Conservation (phyloP, 306 rosid species). For the Cotoneaster glaucophyllus region DNA sequence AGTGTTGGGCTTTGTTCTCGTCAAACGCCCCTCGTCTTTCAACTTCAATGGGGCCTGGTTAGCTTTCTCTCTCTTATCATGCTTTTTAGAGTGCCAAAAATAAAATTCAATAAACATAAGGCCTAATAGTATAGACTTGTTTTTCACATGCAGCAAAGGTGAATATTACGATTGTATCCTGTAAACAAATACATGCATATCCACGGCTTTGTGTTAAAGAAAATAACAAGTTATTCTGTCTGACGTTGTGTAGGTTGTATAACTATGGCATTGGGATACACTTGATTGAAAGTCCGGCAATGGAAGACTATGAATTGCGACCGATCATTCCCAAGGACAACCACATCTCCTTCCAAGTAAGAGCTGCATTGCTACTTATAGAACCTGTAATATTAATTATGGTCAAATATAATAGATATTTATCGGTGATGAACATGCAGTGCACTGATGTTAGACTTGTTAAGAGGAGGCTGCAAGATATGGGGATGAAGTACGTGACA, state of each 20-base stretch:
- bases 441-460: slow-evolving; percentile 75
- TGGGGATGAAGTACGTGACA: slow-evolving; percentile 66
- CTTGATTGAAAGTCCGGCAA: slow-evolving; percentile 62
- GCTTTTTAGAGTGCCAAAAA: not conserved
- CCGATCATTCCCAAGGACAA: slow-evolving; percentile 77
- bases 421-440: slow-evolving; percentile 23
- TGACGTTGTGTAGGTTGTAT: slow-evolving; percentile 42
- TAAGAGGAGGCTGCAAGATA: slow-evolving; percentile 60
- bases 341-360: slow-evolving; percentile 75
- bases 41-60: slow-evolving; percentile 82
- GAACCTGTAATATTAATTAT: not conserved
- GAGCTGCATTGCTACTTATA: not conserved
- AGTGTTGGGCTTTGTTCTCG: slow-evolving; percentile 66
- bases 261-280: slow-evolving; percentile 82
- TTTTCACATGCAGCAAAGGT: not conserved
- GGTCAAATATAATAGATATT: not conserved
- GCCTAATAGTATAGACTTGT: not conserved
- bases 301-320: slow-evolving; percentile 38
- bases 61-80: not conserved
- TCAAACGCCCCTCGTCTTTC: slow-evolving; percentile 84
- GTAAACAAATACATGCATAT: not conserved
- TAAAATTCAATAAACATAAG: not conserved
- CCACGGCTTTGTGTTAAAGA: not conserved
- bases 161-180: not conserved
- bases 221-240: not conserved